Conservation (phyloP, 176 grass and related monocot species). For the Elymus sibiricus region DNA sequence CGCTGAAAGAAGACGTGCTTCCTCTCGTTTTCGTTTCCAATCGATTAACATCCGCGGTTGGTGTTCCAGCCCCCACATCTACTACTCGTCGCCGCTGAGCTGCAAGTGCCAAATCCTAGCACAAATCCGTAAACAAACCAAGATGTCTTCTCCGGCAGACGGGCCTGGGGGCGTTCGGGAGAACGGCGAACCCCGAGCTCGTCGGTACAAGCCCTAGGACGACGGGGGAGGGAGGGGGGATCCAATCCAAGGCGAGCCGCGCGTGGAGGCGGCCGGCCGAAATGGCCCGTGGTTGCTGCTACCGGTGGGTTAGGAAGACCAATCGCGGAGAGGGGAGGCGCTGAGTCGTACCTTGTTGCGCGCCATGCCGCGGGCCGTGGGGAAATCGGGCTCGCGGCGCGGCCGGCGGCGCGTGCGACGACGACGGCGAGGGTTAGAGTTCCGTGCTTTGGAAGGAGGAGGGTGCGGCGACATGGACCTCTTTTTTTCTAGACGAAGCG, state of each 20-base stretch:
- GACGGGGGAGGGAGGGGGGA: not conserved
- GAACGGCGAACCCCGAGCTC: not conserved
- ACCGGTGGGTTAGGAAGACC: too few species aligned
- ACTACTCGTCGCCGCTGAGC: not conserved
- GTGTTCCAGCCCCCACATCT: not conserved
- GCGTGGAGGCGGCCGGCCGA: not conserved
- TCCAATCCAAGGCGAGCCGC: not conserved
- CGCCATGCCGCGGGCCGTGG: slow-evolving; percentile 24
- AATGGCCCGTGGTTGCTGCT: not conserved
- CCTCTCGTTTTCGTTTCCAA: too few species aligned
- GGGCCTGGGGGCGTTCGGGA: not conserved
- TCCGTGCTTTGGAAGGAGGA: too few species aligned
- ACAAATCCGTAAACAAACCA: not conserved
- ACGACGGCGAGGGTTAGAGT: not conserved
- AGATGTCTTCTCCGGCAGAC: not conserved
- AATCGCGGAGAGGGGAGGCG: too few species aligned
- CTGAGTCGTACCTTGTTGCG: slow-evolving; percentile 46
- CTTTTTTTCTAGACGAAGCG: too few species aligned
- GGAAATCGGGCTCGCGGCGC: not conserved
- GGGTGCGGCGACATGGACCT: too few species aligned
- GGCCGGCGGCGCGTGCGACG: too few species aligned
- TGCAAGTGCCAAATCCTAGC: not conserved
- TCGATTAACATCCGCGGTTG: too few species aligned
- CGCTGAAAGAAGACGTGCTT: too few species aligned
- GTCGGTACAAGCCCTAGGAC: not conserved